phyloP scores from a whole-genome alignment of 257 asterid genomes.

The Petunia secreta region DNA sequence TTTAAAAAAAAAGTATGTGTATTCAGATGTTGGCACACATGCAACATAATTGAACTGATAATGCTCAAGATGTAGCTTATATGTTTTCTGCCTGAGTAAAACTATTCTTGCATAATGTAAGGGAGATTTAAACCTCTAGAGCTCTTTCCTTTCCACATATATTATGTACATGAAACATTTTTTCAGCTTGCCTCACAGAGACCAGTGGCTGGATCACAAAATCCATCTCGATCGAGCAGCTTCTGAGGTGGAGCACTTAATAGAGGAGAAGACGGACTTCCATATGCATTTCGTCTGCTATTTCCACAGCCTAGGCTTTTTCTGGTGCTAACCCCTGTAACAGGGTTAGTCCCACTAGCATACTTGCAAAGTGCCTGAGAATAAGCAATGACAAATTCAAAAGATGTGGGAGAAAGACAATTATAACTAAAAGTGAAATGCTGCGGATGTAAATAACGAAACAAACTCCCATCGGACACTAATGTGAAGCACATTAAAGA shows the following conservation, averaged over 20 bases:
- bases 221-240: slow-evolving; percentile 91
- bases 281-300: slow-evolving; percentile 83
- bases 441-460: neutral
- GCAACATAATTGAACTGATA: neutral
- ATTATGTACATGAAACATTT: neutral
- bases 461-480: neutral
- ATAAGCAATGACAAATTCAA: neutral
- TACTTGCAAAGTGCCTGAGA: slow-evolving; percentile 92
- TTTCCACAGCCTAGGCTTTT: slow-evolving; percentile 96
- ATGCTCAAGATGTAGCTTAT: slow-evolving; percentile 3
- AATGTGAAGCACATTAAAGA: neutral
- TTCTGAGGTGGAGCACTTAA: slow-evolving; percentile 88
- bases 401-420: neutral
- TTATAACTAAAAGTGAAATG: neutral
- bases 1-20: neutral
- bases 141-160: neutral
- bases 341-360: slow-evolving; percentile 86
- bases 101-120: neutral
- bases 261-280: slow-evolving; percentile 93
- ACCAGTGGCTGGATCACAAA: slow-evolving; percentile 78
- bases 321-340: slow-evolving; percentile 89
- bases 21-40: neutral
- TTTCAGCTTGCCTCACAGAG: slow-evolving; percentile 60
- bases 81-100: neutral
- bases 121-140: neutral